These are phyloP conservation scores for Apiospora koreana DNA, from an alignment of 2,329 filamentous ascomycete genomes.

Conservation along the genomic window DNA sequence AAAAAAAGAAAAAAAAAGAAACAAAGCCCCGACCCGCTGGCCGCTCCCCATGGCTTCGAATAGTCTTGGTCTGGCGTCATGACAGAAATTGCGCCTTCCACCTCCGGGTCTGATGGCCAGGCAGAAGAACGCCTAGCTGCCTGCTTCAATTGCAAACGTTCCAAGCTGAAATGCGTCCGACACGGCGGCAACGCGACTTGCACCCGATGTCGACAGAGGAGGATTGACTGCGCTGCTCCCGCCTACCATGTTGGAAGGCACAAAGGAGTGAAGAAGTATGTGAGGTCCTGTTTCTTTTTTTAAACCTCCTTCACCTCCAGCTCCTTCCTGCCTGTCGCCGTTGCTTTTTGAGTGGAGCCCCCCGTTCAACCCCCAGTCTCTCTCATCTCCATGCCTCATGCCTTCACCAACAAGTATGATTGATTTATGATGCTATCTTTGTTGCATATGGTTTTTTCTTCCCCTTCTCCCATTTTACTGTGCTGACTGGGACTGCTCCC, in stretches of 20 bases:
- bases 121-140: constrained; percentile 16
- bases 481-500: constrained; percentile 12
- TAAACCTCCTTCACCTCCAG: not conserved
- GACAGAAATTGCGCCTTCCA: constrained; percentile 14
- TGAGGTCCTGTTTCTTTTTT: not conserved
- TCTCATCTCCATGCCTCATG: not conserved
- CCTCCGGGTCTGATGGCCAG: constrained; percentile 14
- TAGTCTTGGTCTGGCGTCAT: constrained; percentile 11
- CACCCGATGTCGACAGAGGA: constrained; percentile 32
- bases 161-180: constrained; percentile 36
- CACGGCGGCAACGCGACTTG: constrained; percentile 30
- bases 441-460: not conserved
- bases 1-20: not conserved
- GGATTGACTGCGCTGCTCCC: constrained; percentile 64
- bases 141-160: constrained; percentile 35
- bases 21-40: not conserved
- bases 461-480: no score
- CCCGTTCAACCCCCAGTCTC: not conserved
- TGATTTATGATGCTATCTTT: not conserved
- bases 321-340: not conserved
- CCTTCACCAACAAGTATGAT: not conserved
- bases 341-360: not conserved
- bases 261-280: constrained; percentile 76
- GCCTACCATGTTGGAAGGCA: constrained; percentile 73
- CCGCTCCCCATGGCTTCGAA: constrained; percentile 2